Percentiles rank a stretch among this genome's conserved stretches.
Conservation (phyloP, 2,329 filamentous ascomycete genomes). For the Neofusicoccum laricinum region DNA sequence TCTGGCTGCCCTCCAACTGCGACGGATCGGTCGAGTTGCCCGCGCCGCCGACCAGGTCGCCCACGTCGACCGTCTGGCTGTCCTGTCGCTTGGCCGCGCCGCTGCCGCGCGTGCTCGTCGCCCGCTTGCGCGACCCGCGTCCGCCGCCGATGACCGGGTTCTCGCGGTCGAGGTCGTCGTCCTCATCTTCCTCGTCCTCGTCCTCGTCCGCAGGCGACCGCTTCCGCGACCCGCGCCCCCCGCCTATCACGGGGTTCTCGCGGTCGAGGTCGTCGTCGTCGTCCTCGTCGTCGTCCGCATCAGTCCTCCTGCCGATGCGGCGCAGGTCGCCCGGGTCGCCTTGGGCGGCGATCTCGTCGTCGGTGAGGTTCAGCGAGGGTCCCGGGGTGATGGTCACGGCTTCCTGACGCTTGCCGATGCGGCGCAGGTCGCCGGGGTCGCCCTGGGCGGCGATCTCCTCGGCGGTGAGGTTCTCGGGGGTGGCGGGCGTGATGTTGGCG, state of each 20-base stretch:
- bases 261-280: not conserved
- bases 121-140: not conserved
- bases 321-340: not conserved
- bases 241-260: too few species aligned
- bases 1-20: not conserved
- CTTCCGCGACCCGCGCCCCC: too few species aligned
- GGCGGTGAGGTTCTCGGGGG: not conserved
- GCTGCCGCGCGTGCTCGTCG: not conserved
- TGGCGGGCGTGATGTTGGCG: not conserved
- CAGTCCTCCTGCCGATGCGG: not conserved
- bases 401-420: not conserved
- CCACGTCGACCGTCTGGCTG: not conserved
- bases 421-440: not conserved
- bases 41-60: not conserved
- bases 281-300: not conserved
- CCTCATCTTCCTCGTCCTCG: not conserved
- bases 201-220: not conserved
- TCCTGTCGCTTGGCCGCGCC: not conserved
- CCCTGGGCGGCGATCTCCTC: not conserved
- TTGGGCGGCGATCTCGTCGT: not conserved
- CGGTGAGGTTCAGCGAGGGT: not conserved
- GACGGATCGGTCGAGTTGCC: not conserved
- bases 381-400: not conserved
- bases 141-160: not conserved
- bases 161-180: not conserved